Evolutionary conservation across 192 early-diverging fungal species (phyloP).

Genomic region (Coemansia sp.): DNA sequence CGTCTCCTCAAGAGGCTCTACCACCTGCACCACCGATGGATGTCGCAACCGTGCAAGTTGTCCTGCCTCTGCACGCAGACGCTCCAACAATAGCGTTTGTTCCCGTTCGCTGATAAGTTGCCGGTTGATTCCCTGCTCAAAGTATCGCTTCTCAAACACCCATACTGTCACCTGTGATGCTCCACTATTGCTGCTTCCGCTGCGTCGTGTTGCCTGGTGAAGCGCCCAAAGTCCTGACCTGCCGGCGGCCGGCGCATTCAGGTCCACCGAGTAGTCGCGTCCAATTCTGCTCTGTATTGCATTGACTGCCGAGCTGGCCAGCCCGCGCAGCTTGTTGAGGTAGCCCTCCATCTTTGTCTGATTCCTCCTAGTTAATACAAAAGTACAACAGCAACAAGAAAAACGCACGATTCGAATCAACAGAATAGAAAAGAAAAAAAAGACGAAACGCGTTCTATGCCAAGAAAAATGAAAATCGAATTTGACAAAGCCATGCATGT

Average conservation of each 20-base stretch:
- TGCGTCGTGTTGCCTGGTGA: constrained; percentile 59
- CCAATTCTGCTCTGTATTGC: constrained; percentile 48
- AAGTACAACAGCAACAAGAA: neutral
- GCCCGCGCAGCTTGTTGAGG: constrained; percentile 45
- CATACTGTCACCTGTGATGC: constrained; percentile 62
- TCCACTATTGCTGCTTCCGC: constrained; percentile 44
- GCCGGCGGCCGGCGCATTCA: constrained; percentile 6
- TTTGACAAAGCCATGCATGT: too few relatives aligned
- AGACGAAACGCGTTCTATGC: too few relatives aligned
- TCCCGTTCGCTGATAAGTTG: constrained; percentile 52
- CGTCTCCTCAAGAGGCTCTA: constrained; percentile 71
- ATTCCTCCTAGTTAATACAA: too few relatives aligned
- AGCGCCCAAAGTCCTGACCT: constrained; percentile 72
- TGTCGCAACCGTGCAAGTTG: constrained; percentile 75
- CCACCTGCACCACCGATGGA: constrained; percentile 72
- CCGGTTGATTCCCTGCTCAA: constrained; percentile 57
- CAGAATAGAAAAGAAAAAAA: neutral
- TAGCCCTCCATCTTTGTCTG: constrained; percentile 55
- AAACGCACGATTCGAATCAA: neutral
- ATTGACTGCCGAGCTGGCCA: constrained; percentile 45
- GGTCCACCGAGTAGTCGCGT: constrained; percentile 35
- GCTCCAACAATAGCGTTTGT: constrained; percentile 56
- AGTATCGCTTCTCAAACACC: constrained; percentile 74
- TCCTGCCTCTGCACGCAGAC: constrained; percentile 64
- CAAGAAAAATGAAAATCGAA: too few relatives aligned